Conservation (phyloP, 768 basidiomycete genomes). For the Trametes punicea region DNA sequence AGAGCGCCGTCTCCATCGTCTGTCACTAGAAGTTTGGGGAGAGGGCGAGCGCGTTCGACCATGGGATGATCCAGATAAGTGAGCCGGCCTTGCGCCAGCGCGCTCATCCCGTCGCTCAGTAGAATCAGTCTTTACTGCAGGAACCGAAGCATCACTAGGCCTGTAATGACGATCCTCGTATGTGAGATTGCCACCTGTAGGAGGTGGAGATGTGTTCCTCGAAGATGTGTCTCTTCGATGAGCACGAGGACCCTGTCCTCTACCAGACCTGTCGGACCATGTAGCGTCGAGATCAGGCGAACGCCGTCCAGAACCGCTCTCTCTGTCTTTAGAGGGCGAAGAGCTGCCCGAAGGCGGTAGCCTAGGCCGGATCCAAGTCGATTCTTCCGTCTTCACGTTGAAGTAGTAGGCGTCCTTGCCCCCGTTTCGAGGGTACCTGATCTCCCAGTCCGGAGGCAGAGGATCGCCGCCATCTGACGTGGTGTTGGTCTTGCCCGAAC, state of each 20-base stretch:
- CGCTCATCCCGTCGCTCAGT: slow-evolving; percentile 17
- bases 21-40: slow-evolving; percentile 1
- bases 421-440: slow-evolving; percentile 48
- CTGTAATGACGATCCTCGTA: slow-evolving; percentile 67
- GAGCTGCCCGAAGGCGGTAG: slow-evolving; percentile 22
- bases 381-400: slow-evolving; percentile 51
- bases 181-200: slow-evolving; percentile 33
- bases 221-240: not conserved
- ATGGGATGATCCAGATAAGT: not conserved
- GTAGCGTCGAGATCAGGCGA: slow-evolving; percentile 27
- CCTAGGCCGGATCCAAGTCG: slow-evolving; percentile 56
- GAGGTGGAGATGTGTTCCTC: slow-evolving; percentile 4
- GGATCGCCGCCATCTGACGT: slow-evolving; percentile 29
- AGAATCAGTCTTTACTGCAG: not conserved
- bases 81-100: not conserved
- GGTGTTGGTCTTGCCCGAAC: slow-evolving; percentile 18
- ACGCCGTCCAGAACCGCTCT: slow-evolving; percentile 22
- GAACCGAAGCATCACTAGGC: slow-evolving; percentile 34
- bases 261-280: slow-evolving; percentile 18
- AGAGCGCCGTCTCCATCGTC: slow-evolving; percentile 18
- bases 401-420: slow-evolving; percentile 51
- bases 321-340: slow-evolving; percentile 25
- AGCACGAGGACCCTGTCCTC: slow-evolving; percentile 25
- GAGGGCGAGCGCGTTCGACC: slow-evolving; percentile 7
- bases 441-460: slow-evolving; percentile 62